Base-by-base conservation (phyloP, 352 stramenopile species). In the Globisporangium paroecandrum region DNA sequence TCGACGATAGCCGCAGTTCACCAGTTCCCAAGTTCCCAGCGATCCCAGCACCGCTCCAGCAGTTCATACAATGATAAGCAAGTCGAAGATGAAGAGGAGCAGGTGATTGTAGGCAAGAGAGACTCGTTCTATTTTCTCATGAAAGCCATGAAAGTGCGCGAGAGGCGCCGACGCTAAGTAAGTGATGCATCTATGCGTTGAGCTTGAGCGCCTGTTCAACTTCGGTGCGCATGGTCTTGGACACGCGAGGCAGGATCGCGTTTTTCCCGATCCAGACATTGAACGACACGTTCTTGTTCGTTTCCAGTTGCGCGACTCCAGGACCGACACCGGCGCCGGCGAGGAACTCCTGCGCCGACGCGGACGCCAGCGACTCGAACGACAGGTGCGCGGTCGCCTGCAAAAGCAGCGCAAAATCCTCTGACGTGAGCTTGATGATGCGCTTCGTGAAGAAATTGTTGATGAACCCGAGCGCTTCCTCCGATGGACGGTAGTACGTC, bases 381-480 rank as follows among this genome's bases (percentile, higher is more conserved):
- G 76, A 65, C 12, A 90, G 75, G 66, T 92, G 84, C 53, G 84
- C 70, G 46, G 81, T 78, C n/a, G 75, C 64, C 10, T 82, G 53
- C 34, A 95, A 63, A 34, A 94, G 62, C 38, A 62, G 74, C 13
- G 71, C 59, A 54, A 92, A 85, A 54, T 95, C 85, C 3, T 56
- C 27, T 6, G 69, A 53, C 2, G 74, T 66, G 15, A 93, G 73
- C 1, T 62, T 41, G 3, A 95, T 56, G 1, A 92, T 60, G 6
- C 93, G 85, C 72, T 96, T 93, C 0, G 81, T 93, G 66, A 98
- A 94, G 69, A 89, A 97, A 36, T 77, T 69, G n/a, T 95, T 83
- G 25, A 97, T 83, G 58, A 97, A 85, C 5, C 77, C 80, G 15
- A 98, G 76, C 29, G 82, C 90, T 55, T 98, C 93, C 62, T 97